Conservation (phyloP, 164 flowering plant genomes). For the Chimonanthus praecox region DNA sequence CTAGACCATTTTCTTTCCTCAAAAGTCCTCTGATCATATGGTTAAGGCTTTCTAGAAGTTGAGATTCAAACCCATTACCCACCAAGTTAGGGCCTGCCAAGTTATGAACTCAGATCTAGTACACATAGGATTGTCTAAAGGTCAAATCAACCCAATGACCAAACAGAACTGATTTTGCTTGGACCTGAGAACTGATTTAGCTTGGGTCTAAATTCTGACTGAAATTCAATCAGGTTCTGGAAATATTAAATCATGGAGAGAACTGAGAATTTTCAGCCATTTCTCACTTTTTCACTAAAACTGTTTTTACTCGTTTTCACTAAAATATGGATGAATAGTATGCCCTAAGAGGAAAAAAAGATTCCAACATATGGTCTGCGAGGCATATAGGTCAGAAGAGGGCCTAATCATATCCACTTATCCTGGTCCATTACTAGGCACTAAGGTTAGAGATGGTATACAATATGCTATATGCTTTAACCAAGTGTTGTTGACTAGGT, state of each 20-base stretch:
- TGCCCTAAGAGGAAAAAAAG: background rate
- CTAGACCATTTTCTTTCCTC: background rate
- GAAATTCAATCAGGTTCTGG: background rate
- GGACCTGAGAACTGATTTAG: too few species aligned
- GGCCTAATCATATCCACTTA: background rate
- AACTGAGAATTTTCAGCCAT: background rate
- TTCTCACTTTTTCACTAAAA: background rate
- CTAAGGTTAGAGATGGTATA: too few species aligned
- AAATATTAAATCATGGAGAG: background rate
- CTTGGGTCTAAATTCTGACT: background rate
- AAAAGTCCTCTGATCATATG: background rate
- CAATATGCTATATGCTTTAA: too few species aligned
- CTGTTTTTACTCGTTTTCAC: too few species aligned
- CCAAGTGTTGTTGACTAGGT: too few species aligned
- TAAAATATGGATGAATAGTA: too few species aligned
- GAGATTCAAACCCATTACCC: background rate
- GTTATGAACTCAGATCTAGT: background rate
- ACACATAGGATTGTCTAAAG: too few species aligned
- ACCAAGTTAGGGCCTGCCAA: background rate
- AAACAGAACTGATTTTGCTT: background rate
- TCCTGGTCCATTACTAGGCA: too few species aligned
- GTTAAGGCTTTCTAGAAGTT: background rate
- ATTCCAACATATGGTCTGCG: too few species aligned
- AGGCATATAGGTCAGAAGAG: too few species aligned
- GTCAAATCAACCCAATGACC: background rate